Evolutionary conservation across 495 filamentous ascomycete genomes (phyloP).

Genomic region (Neurospora sp.): DNA sequence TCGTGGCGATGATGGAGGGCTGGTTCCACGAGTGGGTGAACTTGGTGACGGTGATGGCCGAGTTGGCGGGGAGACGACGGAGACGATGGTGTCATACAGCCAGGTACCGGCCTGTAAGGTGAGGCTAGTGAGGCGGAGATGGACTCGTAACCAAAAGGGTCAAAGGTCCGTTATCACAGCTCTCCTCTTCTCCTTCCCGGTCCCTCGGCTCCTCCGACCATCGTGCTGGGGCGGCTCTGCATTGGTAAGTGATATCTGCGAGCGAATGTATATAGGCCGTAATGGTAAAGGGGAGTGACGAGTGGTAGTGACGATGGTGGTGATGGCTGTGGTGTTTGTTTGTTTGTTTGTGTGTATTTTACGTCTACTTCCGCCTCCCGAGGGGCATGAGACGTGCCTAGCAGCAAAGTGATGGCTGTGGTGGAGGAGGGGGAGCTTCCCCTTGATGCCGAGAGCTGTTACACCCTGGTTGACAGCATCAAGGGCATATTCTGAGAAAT

Average conservation of each 20-base stretch:
- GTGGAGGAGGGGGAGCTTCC: conserved; percentile 31
- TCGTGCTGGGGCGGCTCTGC: neutral
- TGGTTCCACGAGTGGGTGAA: conserved; percentile 35
- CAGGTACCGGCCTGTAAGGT: conserved; percentile 22
- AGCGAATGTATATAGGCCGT: neutral
- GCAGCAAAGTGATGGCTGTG: neutral
- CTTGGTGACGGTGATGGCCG: conserved; percentile 31
- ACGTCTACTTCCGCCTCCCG: too few relatives aligned
- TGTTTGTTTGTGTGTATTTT: too few relatives aligned
- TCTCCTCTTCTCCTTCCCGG: neutral
- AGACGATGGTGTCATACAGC: conserved; percentile 31
- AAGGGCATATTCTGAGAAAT: conserved; percentile 80
- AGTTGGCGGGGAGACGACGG: conserved; percentile 24
- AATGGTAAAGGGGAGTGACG: neutral
- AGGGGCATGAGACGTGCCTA: too few relatives aligned
- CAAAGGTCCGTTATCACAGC: neutral
- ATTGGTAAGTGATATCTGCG: neutral
- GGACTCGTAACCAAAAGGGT: neutral
- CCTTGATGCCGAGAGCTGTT: conserved; percentile 97
- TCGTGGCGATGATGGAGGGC: conserved; percentile 34
- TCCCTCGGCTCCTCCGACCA: neutral
- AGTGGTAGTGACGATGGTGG: neutral
- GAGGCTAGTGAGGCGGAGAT: neutral
- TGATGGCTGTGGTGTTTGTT: neutral
- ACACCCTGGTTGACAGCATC: conserved; percentile 99